phyloP scores from a whole-genome alignment of 306 rosid genomes.

The Morella rubra region DNA sequence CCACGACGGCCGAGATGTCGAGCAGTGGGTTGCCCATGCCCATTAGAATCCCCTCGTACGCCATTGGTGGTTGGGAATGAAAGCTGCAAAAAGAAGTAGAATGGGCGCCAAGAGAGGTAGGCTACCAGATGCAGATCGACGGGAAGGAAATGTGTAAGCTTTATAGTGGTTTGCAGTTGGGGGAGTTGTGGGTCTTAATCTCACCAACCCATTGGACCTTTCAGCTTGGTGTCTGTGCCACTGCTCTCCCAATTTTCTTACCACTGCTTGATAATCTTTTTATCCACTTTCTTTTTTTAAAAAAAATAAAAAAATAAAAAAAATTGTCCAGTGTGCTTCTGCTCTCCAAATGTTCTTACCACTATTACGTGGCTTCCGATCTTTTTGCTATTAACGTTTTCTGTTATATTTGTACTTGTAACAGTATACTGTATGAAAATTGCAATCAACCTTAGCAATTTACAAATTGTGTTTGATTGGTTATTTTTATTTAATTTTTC shows the following conservation, averaged over 20 bases:
- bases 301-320: too few species aligned
- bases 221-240: not conserved
- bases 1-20: constrained; percentile 79
- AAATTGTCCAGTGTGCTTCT: too few species aligned
- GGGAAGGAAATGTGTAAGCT: not conserved
- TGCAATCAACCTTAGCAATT: too few species aligned
- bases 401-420: too few species aligned
- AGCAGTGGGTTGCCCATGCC: constrained; percentile 97
- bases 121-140: not conserved
- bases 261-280: too few species aligned
- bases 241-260: not conserved
- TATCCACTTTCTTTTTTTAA: too few species aligned
- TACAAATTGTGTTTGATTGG: too few species aligned
- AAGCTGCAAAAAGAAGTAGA: constrained; percentile 11
- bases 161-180: not conserved
- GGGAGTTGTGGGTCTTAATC: not conserved
- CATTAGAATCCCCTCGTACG: constrained; percentile 59
- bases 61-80: constrained; percentile 42
- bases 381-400: too few species aligned
- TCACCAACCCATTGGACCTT: not conserved
- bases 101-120: not conserved
- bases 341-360: too few species aligned
- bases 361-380: too few species aligned
- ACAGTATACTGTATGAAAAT: too few species aligned
- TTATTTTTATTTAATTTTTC: too few species aligned